phyloP scores from a whole-genome alignment of 805 yeast genomes.

The Hanseniaspora meyeri region DNA sequence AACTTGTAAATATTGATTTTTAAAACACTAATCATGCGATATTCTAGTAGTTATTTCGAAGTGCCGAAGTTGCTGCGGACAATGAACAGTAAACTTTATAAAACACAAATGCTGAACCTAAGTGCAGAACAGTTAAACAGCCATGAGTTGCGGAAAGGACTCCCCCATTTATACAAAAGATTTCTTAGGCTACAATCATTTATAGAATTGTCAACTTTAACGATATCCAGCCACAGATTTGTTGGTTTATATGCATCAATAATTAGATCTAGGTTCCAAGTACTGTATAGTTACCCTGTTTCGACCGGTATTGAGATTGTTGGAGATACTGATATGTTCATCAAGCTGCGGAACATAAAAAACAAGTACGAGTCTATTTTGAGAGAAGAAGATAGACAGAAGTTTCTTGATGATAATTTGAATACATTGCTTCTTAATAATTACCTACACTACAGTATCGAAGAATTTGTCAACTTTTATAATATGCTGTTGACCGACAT shows the following conservation, averaged over 20 bases:
- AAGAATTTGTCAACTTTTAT: constrained; percentile 2
- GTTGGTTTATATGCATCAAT: not conserved
- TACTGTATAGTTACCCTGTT: not conserved
- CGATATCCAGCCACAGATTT: not conserved
- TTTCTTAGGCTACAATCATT: not conserved
- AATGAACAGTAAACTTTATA: not conserved
- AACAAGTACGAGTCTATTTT: not conserved
- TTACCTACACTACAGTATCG: not conserved
- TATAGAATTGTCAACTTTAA: not conserved
- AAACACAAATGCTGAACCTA: not conserved
- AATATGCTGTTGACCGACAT: not conserved
- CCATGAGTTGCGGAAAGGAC: not conserved
- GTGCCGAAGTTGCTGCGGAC: not conserved
- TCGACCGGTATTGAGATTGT: not conserved
- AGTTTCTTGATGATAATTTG: not conserved
- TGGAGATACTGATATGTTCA: not conserved
- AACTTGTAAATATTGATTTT: no score
- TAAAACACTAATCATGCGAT: not conserved
- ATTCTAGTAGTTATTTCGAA: not conserved
- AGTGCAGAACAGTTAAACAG: not conserved
- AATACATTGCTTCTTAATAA: not conserved
- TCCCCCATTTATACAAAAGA: not conserved
- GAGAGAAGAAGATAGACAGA: not conserved
- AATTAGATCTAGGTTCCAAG: not conserved
- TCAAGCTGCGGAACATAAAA: not conserved